A percentile compares a stretch with the other conserved stretches of the same genome.
phyloP scores from a whole-genome alignment of 1,284 basidiomycete genomes.

The Athelia psychrophila region DNA sequence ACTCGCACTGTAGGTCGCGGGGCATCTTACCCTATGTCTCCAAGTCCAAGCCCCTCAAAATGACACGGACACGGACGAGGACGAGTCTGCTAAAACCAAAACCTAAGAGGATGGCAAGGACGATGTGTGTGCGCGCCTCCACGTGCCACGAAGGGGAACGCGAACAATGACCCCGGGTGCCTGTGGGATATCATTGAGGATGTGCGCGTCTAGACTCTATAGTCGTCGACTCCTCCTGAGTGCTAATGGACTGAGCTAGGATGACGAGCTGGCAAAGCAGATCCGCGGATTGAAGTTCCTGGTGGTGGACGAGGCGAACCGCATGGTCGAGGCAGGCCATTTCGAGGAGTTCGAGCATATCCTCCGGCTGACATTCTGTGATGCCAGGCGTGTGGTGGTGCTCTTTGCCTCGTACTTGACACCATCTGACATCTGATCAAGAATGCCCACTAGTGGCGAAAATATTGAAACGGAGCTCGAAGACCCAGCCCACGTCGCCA shows the following conservation, averaged over 20 bases:
- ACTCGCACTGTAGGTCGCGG: slow-evolving; percentile 89
- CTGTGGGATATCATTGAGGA: slow-evolving; percentile 93
- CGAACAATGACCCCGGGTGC: slow-evolving; percentile 67
- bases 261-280: slow-evolving; percentile 67
- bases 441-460: slow-evolving; percentile 19
- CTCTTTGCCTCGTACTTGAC: neutral
- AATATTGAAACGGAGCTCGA: slow-evolving; percentile 38
- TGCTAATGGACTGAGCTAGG: slow-evolving; percentile 39
- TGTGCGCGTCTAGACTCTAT: slow-evolving; percentile 40
- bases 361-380: slow-evolving; percentile 78
- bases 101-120: slow-evolving; percentile 13
- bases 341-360: slow-evolving; percentile 96
- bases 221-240: neutral
- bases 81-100: slow-evolving; percentile 20
- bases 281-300: slow-evolving; percentile 75
- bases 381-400: slow-evolving; percentile 55
- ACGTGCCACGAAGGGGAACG: slow-evolving; percentile 27
- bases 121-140: slow-evolving; percentile 4
- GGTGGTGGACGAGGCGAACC: slow-evolving; percentile 97
- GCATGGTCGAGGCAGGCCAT: slow-evolving; percentile 98
- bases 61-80: no score
- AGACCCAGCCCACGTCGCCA: slow-evolving; percentile 17
- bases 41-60: no score
- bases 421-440: neutral
- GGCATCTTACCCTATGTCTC: slow-evolving; percentile 72